Evolutionary conservation across 2,329 filamentous ascomycete genomes (phyloP).

Genomic region (Colletotrichum trifolii): DNA sequence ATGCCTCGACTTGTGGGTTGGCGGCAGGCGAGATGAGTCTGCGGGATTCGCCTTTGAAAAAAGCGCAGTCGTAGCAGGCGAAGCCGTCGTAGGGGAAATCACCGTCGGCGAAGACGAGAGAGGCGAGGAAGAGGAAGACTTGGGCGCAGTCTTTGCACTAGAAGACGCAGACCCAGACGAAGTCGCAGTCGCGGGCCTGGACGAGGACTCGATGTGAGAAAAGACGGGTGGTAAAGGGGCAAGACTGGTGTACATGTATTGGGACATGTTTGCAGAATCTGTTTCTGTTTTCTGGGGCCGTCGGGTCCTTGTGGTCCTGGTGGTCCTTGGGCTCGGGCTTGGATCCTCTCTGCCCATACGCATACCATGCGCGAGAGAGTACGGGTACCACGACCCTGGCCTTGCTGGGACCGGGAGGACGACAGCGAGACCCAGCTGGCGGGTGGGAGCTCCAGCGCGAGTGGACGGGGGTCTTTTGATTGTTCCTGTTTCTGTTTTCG

Average conservation of each 20-base stretch:
- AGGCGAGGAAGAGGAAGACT: conserved; percentile 2
- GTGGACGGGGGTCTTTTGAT: conserved; percentile 6
- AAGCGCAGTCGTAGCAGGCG: conserved; percentile 39
- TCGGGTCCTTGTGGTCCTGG: conserved; percentile 13
- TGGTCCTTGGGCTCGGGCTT: conserved; percentile 16
- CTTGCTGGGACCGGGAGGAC: conserved; percentile 31
- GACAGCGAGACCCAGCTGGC: conserved; percentile 28
- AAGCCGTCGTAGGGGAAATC: conserved; percentile 44
- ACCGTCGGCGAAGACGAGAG: conserved; percentile 16
- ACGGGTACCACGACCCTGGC: conserved; percentile 9
- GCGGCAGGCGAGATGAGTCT: conserved; percentile 19
- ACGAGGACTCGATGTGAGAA: conserved; percentile 24
- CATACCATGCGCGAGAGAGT: too few relatives aligned
- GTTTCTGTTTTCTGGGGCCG: conserved; percentile 26
- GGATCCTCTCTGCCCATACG: conserved; percentile 5
- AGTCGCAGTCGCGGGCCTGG: conserved; percentile 22
- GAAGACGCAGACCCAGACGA: not conserved
- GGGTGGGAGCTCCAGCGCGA: conserved; percentile 24
- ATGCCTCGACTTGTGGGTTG: conserved; percentile 5
- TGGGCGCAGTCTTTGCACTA: conserved; percentile 1
- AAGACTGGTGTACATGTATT: conserved; percentile 38
- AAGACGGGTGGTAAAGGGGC: conserved; percentile 36
- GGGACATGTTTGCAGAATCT: conserved; percentile 36
- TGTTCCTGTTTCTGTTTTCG: not conserved
- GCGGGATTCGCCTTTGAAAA: conserved; percentile 21